Conservation (phyloP, 1,139 yeast genomes). For the Candida glucosophila region DNA sequence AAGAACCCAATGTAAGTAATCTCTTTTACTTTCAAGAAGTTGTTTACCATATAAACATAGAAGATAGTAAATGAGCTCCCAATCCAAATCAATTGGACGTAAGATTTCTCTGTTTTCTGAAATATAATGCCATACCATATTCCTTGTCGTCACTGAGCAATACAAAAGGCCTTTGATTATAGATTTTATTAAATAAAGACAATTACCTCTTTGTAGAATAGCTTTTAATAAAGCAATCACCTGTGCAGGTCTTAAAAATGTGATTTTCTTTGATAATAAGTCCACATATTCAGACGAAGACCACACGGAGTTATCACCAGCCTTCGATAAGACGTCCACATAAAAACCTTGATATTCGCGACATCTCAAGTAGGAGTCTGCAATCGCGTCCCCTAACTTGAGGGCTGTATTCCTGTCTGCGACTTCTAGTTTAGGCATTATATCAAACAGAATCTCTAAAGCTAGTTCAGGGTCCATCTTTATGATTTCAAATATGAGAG, state of each 20-base stretch:
- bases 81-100: constrained; percentile 16
- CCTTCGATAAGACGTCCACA: constrained; percentile 32
- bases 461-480: constrained; percentile 46
- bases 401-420: constrained; percentile 5
- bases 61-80: constrained; percentile 41
- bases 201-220: constrained; percentile 5
- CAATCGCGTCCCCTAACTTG: constrained; percentile 28
- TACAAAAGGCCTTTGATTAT: constrained; percentile 32
- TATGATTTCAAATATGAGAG: constrained; percentile 33
- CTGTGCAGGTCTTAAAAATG: constrained; percentile 41
- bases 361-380: constrained; percentile 44
- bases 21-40: constrained; percentile 10
- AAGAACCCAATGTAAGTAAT: neutral
- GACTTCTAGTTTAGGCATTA: no score
- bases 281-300: constrained; percentile 19
- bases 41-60: constrained; percentile 41
- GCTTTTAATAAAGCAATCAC: constrained; percentile 14
- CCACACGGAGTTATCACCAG: constrained; percentile 20
- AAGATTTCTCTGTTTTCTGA: no score
- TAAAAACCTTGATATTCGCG: constrained; percentile 55
- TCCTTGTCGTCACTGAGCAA: constrained; percentile 14
- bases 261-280: constrained; percentile 30
- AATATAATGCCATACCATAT: constrained; percentile 9
- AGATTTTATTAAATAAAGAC: constrained; percentile 21
- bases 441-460: no score